Percentiles rank a stretch among this genome's conserved stretches.
Evolutionary conservation across 768 basidiomycete species (phyloP).

Genomic region (Suillus variegatus): DNA sequence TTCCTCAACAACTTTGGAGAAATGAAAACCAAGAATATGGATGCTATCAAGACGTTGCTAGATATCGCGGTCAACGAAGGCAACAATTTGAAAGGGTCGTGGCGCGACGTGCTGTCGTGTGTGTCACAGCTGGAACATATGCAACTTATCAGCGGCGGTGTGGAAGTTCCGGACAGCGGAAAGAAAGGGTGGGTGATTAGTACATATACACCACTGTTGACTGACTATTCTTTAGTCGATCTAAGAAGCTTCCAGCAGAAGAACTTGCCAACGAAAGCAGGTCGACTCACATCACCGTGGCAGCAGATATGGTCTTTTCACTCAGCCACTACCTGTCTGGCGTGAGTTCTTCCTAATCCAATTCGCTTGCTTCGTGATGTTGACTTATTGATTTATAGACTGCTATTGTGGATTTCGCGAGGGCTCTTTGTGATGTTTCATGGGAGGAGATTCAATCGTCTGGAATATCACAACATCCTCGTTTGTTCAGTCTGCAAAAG

Average conservation of each 20-base stretch:
- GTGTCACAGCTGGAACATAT: conserved; percentile 98
- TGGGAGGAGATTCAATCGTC: conserved; percentile 99
- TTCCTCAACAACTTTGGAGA: conserved; percentile 97
- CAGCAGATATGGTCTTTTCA: conserved; percentile 99
- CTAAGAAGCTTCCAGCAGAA: conserved; percentile 76
- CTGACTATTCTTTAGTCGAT: conserved; percentile 31
- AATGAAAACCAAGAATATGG: conserved; percentile 99
- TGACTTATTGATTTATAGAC: conserved; percentile 48
- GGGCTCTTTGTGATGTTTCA: conserved; percentile 93
- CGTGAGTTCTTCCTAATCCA: conserved; percentile 46
- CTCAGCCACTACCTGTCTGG: conserved; percentile 93
- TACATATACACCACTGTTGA: background rate
- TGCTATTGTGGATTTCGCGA: conserved; percentile 97
- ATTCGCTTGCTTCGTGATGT: background rate
- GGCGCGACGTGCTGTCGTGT: conserved; percentile 95
- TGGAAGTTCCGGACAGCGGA: conserved; percentile 78
- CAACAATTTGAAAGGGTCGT: conserved; percentile 92
- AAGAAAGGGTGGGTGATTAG: conserved; percentile 69
- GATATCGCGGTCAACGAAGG: conserved; percentile 97
- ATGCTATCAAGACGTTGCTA: conserved; percentile 93
- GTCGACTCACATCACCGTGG: conserved; percentile 97
- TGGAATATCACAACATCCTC: conserved; percentile 89
- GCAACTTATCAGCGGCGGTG: conserved; percentile 93
- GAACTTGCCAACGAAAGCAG: conserved; percentile 96
- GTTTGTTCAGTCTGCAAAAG: conserved; percentile 96